Conservation (phyloP, 2,329 filamentous ascomycete species). For the Rhynchosporium graminicola region DNA sequence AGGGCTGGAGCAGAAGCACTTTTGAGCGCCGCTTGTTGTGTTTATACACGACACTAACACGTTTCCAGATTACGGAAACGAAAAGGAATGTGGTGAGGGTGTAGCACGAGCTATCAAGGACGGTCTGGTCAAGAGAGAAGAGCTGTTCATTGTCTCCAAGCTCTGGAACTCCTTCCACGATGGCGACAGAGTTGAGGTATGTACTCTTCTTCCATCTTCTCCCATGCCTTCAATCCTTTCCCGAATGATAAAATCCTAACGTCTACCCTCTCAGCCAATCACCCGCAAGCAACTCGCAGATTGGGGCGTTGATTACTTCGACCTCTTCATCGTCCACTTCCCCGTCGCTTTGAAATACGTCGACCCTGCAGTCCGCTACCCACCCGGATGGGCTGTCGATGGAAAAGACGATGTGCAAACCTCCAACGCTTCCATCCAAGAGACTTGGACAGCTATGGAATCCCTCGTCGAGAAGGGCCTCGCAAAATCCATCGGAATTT, state of each 20-base stretch:
- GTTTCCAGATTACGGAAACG: slow-evolving; percentile 74
- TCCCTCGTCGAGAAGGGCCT: slow-evolving; percentile 67
- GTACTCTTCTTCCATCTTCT: background rate
- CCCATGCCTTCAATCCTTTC: background rate
- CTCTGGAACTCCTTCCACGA: slow-evolving; percentile 94
- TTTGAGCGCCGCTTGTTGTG: too few relatives aligned
- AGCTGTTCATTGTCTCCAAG: slow-evolving; percentile 91
- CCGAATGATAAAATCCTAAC: background rate
- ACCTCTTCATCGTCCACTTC: slow-evolving; percentile 89
- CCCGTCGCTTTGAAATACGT: slow-evolving; percentile 84
- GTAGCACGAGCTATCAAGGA: slow-evolving; percentile 79
- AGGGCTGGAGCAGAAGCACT: background rate
- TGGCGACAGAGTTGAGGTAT: slow-evolving; percentile 64
- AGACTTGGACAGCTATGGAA: slow-evolving; percentile 85
- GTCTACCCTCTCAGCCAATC: slow-evolving; percentile 53
- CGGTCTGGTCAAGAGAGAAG: slow-evolving; percentile 77
- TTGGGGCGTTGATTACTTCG: slow-evolving; percentile 87
- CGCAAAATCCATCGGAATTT: slow-evolving; percentile 73
- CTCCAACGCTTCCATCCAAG: slow-evolving; percentile 71
- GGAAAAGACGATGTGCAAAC: slow-evolving; percentile 60
- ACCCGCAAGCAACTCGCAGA: slow-evolving; percentile 75
- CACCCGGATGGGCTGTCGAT: slow-evolving; percentile 74
- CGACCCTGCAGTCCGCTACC: slow-evolving; percentile 76
- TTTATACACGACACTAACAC: slow-evolving; percentile 3
- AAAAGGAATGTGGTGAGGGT: slow-evolving; percentile 75